Conservation (phyloP, 1,284 basidiomycete genomes). For the Sphagnurus paluster region DNA sequence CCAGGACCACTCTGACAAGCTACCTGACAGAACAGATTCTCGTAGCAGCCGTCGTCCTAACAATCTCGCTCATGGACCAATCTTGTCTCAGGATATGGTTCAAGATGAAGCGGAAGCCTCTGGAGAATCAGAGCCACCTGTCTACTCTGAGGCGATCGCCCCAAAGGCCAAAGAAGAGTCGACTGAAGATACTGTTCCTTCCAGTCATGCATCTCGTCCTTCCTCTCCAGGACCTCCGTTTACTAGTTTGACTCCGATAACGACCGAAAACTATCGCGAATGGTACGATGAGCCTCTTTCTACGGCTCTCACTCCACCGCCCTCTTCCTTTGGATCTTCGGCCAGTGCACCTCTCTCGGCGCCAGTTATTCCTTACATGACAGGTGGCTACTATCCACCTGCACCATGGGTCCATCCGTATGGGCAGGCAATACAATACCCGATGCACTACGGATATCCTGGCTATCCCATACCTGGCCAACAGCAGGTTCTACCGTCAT, state of each 20-base stretch:
- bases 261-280: conserved; percentile 36
- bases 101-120: conserved; percentile 7
- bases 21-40: conserved; percentile 12
- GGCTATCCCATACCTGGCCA: conserved; percentile 39
- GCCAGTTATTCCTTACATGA: conserved; percentile 34
- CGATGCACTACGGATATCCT: conserved; percentile 51
- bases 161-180: conserved; percentile 8
- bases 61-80: neutral
- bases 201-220: conserved; percentile 3
- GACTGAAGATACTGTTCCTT: neutral
- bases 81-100: neutral
- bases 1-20: conserved; percentile 18
- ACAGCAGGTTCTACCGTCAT: conserved; percentile 25
- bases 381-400: conserved; percentile 46
- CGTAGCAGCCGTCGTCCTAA: conserved; percentile 9
- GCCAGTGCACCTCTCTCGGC: conserved; percentile 31
- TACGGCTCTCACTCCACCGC: conserved; percentile 28
- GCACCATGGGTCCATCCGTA: conserved; percentile 58
- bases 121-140: conserved; percentile 11
- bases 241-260: conserved; percentile 16
- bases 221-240: conserved; percentile 15
- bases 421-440: conserved; percentile 50
- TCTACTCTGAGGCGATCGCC: conserved; percentile 14
- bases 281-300: conserved; percentile 39
- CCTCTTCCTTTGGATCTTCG: conserved; percentile 28